Evolutionary conservation across 1,284 basidiomycete genomes (phyloP).

Genomic region (Acaromyces ingoldii): DNA sequence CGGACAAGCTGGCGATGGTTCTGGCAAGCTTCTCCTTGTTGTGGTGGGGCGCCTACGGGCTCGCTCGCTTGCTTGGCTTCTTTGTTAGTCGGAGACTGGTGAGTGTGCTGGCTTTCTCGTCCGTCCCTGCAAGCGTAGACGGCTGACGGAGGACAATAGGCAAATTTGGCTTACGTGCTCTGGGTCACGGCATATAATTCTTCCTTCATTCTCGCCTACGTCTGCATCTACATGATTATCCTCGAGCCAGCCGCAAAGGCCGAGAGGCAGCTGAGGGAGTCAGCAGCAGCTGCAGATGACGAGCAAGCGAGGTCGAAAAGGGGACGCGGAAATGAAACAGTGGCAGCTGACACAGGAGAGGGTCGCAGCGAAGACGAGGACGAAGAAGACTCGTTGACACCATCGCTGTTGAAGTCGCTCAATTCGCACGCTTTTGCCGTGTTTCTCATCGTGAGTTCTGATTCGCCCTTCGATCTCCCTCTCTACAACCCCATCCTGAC

Average conservation of each 20-base stretch:
- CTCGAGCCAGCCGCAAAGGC: too few species aligned
- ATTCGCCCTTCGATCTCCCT: neutral
- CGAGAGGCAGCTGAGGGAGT: neutral
- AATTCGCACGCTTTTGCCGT: conserved; percentile 74
- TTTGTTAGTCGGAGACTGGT: conserved; percentile 15
- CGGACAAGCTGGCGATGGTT: conserved; percentile 30
- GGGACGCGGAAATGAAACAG: neutral
- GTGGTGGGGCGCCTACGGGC: conserved; percentile 67
- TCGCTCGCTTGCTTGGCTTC: conserved; percentile 20
- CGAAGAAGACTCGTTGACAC: conserved; percentile 32
- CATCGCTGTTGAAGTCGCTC: conserved; percentile 69
- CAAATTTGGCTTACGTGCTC: conserved; percentile 77
- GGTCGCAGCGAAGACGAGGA: neutral
- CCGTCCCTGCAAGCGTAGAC: conserved; percentile 69
- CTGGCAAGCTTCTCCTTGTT: conserved; percentile 65
- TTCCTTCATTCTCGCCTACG: conserved; percentile 74
- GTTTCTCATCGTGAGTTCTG: conserved; percentile 70
- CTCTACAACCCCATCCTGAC: neutral
- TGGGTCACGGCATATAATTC: conserved; percentile 89
- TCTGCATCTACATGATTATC: conserved; percentile 68
- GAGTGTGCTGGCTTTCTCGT: conserved; percentile 60
- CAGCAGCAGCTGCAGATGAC: neutral
- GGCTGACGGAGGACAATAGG: conserved; percentile 53
- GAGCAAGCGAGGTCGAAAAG: neutral
- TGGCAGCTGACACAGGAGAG: neutral